phyloP scores from a whole-genome alignment of 2,329 filamentous ascomycete species.

The Diaporthe caulivora region DNA sequence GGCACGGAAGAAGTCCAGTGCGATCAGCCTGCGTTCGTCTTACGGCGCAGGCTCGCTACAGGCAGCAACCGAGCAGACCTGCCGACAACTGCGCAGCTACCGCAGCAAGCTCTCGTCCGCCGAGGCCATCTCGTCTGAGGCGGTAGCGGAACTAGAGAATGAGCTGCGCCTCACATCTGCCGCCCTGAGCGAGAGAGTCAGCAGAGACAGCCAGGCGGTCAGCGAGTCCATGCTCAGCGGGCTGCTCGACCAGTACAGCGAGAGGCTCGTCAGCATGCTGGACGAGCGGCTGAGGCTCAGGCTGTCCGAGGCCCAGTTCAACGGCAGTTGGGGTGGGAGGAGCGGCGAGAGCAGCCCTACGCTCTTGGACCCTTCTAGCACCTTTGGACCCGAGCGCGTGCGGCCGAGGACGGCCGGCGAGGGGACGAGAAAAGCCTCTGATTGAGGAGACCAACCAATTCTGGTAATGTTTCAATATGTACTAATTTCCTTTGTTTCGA shows the following conservation, averaged over 20 bases:
- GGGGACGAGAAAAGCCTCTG: not conserved
- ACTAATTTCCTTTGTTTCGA: conserved; percentile 6
- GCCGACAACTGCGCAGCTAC: conserved; percentile 71
- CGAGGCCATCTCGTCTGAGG: conserved; percentile 67
- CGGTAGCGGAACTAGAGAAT: conserved; percentile 72
- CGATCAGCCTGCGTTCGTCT: conserved; percentile 56
- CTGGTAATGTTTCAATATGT: conserved; percentile 30
- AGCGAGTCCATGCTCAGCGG: conserved; percentile 72
- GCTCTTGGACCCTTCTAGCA: conserved; percentile 16
- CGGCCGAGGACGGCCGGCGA: conserved; percentile 17
- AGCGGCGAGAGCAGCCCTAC: conserved; percentile 13
- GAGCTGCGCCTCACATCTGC: conserved; percentile 73
- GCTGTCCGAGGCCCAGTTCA: conserved; percentile 37
- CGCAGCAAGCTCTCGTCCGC: conserved; percentile 72
- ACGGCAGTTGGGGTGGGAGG: not conserved
- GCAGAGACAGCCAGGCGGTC: conserved; percentile 63
- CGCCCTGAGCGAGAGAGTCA: conserved; percentile 69
- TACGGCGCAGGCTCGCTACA: conserved; percentile 67
- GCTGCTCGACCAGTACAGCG: conserved; percentile 81
- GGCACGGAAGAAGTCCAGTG: conserved; percentile 63
- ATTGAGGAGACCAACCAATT: conserved; percentile 12
- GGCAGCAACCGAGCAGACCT: conserved; percentile 74
- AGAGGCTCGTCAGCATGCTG: conserved; percentile 76
- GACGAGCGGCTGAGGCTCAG: conserved; percentile 75
- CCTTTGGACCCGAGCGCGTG: conserved; percentile 16